Base-by-base conservation (phyloP, 345 rosid species). In the Cardamine occulta region DNA sequence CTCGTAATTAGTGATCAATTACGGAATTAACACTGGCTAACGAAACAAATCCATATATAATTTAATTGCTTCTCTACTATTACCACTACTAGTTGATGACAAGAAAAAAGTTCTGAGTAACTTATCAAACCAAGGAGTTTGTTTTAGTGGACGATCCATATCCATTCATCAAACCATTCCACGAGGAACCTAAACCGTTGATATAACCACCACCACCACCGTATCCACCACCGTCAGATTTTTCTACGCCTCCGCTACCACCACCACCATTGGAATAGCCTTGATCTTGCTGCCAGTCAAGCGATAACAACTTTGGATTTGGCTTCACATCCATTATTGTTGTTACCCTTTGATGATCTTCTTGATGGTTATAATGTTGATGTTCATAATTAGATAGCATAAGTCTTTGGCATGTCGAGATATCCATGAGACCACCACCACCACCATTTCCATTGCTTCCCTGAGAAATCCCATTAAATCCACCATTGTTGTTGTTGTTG, bases 281-380 rank as follows among this genome's bases (percentile, higher is more conserved):
- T 69, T 89, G 94, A 69, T 85, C 88, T 73, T 91, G 97, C 68
- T 89, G 95, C 97, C 97, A 91, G 39, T 91, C 92, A 32, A 91
- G 90, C 29, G 97, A 87, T 62, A 87, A 76, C 34, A 89, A 67
- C 86, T 84, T 89, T 11, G 90, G 67, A 70, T 82, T 86, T 45
- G 95, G 95, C 79, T 91, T 91, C 80, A 87, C 91, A 74, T 91
- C 92, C 49, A 84, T 75, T 21, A 80, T 47, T 66, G 82, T 39
- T 28, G 76, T 63, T 19, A 62, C 53, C 31, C 72, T 74, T 73
- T 80, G 88, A 42, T 82, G 72, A 18, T 80, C 85, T 68, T 86
- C 75, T 48, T 55, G 53, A 48, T 85, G 85, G 3, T 85, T 86
- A 60, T 86, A 73, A 32, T 66, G 49, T 2, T 66, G 82, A 12